These are phyloP conservation scores for Sclerotinia borealis DNA, from an alignment of 2,329 filamentous ascomycete species.

Conservation along the genomic window DNA sequence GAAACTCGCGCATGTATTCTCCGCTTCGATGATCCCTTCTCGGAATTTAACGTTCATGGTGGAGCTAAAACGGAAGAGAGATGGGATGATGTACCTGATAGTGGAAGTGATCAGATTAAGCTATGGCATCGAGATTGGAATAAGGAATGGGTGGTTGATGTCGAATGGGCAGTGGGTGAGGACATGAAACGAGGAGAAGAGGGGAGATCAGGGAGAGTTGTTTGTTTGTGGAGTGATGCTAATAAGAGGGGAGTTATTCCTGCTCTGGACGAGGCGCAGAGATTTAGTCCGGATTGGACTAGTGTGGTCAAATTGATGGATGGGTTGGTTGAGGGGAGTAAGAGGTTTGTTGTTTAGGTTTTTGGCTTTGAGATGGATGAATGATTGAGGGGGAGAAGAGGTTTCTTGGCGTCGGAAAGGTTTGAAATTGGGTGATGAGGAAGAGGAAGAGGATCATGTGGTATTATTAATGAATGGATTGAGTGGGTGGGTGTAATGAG, in stretches of 20 bases:
- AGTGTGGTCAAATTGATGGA: conserved; percentile 68
- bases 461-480: background rate
- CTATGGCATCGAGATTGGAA: conserved; percentile 81
- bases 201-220: conserved; percentile 56
- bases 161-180: conserved; percentile 49
- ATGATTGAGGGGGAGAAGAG: background rate
- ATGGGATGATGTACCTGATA: conserved; percentile 53
- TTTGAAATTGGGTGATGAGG: background rate
- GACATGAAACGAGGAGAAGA: conserved; percentile 32
- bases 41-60: conserved; percentile 56
- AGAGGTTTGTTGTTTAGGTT: conserved; percentile 31
- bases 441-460: too few relatives aligned
- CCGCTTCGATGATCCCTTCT: conserved; percentile 62
- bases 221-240: conserved; percentile 84
- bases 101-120: conserved; percentile 61
- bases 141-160: conserved; percentile 63
- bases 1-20: conserved; percentile 78
- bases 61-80: conserved; percentile 54
- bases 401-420: background rate
- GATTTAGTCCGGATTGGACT: conserved; percentile 75
- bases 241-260: conserved; percentile 69
- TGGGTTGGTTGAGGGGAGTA: conserved; percentile 76
- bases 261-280: conserved; percentile 71
- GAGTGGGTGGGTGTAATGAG: background rate
- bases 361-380: background rate